Evolutionary conservation across 805 yeast species (phyloP).

Genomic region (Hanseniaspora mollemarum): DNA sequence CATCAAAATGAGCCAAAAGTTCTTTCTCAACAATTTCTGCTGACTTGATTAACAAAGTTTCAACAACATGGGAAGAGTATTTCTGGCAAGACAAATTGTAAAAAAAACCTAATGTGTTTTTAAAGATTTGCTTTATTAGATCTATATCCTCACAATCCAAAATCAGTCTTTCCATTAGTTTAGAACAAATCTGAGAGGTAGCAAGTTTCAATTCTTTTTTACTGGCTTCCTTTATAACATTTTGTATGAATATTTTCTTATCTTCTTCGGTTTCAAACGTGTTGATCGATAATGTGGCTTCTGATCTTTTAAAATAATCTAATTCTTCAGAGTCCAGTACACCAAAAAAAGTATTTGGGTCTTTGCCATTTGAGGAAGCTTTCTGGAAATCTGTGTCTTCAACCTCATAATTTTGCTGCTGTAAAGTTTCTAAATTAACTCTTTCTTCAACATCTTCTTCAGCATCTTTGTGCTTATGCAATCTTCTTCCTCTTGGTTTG

Average conservation of each 20-base stretch:
- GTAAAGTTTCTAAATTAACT: conserved; percentile 20
- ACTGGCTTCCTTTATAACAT: conserved; percentile 72
- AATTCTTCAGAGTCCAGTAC: conserved; percentile 71
- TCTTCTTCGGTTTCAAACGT: conserved; percentile 68
- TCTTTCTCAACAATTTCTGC: conserved; percentile 71
- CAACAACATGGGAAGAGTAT: conserved; percentile 87
- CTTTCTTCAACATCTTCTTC: conserved; percentile 8
- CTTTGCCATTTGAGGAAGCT: conserved; percentile 16
- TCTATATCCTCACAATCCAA: conserved; percentile 53
- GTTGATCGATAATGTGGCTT: conserved; percentile 68
- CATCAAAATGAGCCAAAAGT: conserved; percentile 34
- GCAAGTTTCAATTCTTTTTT: conserved; percentile 88
- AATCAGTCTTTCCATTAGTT: conserved; percentile 78
- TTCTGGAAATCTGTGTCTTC: conserved; percentile 18
- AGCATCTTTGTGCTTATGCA: conserved; percentile 26
- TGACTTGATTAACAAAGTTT: conserved; percentile 63
- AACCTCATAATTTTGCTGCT: conserved; percentile 17
- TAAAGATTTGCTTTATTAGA: conserved; percentile 46
- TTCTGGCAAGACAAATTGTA: conserved; percentile 72
- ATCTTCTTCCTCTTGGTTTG: conserved; percentile 37
- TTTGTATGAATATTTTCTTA: conserved; percentile 53
- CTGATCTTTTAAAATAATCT: conserved; percentile 89
- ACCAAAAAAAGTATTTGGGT: conserved; percentile 60
- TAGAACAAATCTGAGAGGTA: conserved; percentile 90
- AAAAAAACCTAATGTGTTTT: conserved; percentile 61